phyloP scores from a whole-genome alignment of 73 alveolate species.

The Paramecium pentaurelia region DNA sequence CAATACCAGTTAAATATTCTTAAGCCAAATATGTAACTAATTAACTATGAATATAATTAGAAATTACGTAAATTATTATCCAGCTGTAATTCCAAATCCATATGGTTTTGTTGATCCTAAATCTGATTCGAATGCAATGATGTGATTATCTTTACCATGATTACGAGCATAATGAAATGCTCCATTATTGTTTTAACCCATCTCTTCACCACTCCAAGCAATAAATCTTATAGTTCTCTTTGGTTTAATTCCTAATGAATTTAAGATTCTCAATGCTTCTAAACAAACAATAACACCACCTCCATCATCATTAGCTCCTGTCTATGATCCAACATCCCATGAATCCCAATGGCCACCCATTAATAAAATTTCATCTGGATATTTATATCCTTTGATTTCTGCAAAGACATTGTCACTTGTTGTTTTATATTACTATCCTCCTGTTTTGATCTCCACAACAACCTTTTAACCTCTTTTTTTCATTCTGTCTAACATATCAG shows the following conservation, averaged over 20 bases:
- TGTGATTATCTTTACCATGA: slow-evolving; percentile 50
- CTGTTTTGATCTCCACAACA: neutral
- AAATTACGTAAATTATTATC: neutral
- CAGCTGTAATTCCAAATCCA: slow-evolving; percentile 52
- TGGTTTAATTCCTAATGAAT: slow-evolving; percentile 16
- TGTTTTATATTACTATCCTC: neutral
- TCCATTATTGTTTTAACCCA: slow-evolving; percentile 55
- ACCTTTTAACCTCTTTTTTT: slow-evolving; percentile 33
- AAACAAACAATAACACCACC: slow-evolving; percentile 58
- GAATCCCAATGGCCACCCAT: slow-evolving; percentile 64
- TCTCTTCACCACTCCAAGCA: slow-evolving; percentile 69
- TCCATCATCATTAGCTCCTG: slow-evolving; percentile 68
- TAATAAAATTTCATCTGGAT: slow-evolving; percentile 51
- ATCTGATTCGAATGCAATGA: slow-evolving; percentile 55
- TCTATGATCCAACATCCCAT: slow-evolving; percentile 59
- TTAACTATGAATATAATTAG: neutral
- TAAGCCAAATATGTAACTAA: neutral
- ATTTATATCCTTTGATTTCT: slow-evolving; percentile 47
- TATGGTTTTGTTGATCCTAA: slow-evolving; percentile 53
- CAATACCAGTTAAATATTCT: neutral
- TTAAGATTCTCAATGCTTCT: slow-evolving; percentile 49
- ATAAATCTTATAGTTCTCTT: slow-evolving; percentile 64
- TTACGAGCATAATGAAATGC: slow-evolving; percentile 47
- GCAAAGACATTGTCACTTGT: slow-evolving; percentile 45
- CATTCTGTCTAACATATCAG: slow-evolving; percentile 61